phyloP scores from a whole-genome alignment of 164 flowering plant genomes.

The Brasenia schreberi region DNA sequence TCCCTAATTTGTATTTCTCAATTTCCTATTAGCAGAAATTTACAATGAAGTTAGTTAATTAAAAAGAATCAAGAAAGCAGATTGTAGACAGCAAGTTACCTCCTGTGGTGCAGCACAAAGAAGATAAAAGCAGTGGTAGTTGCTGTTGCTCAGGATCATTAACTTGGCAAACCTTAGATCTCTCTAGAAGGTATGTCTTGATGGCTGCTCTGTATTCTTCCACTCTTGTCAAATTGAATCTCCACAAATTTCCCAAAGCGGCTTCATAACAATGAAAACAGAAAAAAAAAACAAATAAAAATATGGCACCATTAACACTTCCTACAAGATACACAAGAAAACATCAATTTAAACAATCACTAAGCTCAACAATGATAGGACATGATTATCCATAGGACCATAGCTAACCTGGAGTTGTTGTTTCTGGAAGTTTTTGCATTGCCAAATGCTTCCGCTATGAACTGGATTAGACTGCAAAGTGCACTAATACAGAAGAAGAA shows the following conservation, averaged over 20 bases:
- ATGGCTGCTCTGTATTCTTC: conserved; percentile 76
- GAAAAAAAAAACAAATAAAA: not conserved
- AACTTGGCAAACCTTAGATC: conserved; percentile 80
- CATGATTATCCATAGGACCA: not conserved
- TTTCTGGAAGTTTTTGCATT: conserved; percentile 79
- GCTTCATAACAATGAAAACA: conserved; percentile 26
- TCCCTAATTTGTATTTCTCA: conserved; percentile 56
- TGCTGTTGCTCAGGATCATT: conserved; percentile 73
- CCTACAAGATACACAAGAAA: not conserved
- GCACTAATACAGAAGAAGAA: no score
- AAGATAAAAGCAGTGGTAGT: conserved; percentile 79
- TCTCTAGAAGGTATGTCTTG: conserved; percentile 64
- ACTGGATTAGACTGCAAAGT: conserved; percentile 85
- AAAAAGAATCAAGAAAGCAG: not conserved
- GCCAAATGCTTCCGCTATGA: conserved; percentile 82
- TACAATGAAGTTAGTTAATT: not conserved
- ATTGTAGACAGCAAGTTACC: conserved; percentile 23
- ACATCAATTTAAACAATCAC: not conserved
- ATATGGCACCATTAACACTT: conserved; percentile 3
- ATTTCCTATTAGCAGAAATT: conserved; percentile 25
- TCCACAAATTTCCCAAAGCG: conserved; percentile 88
- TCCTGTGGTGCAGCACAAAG: conserved; percentile 79
- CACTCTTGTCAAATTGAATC: conserved; percentile 71
- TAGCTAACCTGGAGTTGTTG: conserved; percentile 66
- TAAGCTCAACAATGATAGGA: not conserved